A percentile compares a stretch with the other conserved stretches of the same genome.
phyloP scores from a whole-genome alignment of 345 rosid genomes.

The Citrus maxima region DNA sequence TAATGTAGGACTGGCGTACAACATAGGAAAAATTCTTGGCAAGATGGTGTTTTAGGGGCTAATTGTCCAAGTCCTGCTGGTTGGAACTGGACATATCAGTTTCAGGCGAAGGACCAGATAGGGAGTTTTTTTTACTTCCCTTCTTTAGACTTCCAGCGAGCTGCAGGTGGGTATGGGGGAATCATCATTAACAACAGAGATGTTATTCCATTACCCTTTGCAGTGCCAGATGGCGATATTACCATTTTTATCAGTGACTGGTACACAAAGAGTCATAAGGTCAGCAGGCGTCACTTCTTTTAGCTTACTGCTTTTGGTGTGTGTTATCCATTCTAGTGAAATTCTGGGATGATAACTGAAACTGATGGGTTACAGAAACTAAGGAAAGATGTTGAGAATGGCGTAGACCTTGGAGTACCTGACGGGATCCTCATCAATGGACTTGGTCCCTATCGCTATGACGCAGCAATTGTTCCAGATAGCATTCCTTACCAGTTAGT shows the following conservation, averaged over 20 bases:
- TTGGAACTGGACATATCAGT: slow-evolving; percentile 81
- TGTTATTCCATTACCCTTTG: slow-evolving; percentile 67
- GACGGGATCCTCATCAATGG: slow-evolving; percentile 79
- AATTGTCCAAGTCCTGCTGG: slow-evolving; percentile 87
- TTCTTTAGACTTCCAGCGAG: slow-evolving; percentile 61
- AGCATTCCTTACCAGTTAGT: slow-evolving; percentile 58
- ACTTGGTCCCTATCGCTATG: slow-evolving; percentile 73
- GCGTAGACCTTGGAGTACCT: slow-evolving; percentile 58
- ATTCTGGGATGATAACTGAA: background rate
- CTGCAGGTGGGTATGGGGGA: slow-evolving; percentile 79
- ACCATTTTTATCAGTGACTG: slow-evolving; percentile 74
- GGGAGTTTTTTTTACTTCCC: slow-evolving; percentile 86
- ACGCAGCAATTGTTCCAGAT: slow-evolving; percentile 40
- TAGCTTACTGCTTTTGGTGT: slow-evolving; percentile 12
- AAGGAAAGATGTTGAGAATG: slow-evolving; percentile 66
- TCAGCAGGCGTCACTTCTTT: slow-evolving; percentile 14
- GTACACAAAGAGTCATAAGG: slow-evolving; percentile 80
- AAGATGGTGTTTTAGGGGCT: slow-evolving; percentile 85
- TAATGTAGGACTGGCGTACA: slow-evolving; percentile 67
- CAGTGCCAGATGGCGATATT: slow-evolving; percentile 69
- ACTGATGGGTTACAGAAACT: slow-evolving; percentile 47
- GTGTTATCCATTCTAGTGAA: background rate
- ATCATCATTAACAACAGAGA: slow-evolving; percentile 64
- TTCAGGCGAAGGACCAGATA: slow-evolving; percentile 87
- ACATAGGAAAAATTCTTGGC: slow-evolving; percentile 84